Conservation (phyloP, 2,329 filamentous ascomycete species). For the Microcera coccophila region DNA sequence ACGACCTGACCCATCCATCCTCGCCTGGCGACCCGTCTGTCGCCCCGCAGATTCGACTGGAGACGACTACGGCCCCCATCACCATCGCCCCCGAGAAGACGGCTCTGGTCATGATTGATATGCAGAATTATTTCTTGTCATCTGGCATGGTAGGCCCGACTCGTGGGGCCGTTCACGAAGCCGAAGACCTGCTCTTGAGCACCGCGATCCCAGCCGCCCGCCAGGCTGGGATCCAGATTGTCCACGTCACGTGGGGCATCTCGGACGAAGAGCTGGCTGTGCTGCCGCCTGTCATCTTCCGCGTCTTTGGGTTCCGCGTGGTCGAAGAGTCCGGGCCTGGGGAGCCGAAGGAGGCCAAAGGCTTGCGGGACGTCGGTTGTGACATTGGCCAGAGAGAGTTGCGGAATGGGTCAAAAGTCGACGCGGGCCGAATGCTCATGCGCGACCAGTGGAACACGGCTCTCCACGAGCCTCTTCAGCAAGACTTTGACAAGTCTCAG, state of each 20-base stretch:
- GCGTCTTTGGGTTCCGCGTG: background rate
- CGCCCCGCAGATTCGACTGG: background rate
- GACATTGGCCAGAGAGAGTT: background rate
- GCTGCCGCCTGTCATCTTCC: background rate
- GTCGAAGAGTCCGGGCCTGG: background rate
- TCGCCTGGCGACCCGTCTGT: background rate
- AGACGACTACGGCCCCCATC: background rate
- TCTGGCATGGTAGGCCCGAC: background rate
- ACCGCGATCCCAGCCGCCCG: constrained; percentile 5
- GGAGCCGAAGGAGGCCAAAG: background rate
- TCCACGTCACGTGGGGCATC: constrained; percentile 1
- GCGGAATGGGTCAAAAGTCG: background rate
- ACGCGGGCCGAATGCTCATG: background rate
- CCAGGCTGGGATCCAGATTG: constrained; percentile 2
- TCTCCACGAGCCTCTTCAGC: background rate
- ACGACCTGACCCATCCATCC: constrained; percentile 1
- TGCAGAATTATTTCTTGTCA: background rate
- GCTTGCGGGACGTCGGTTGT: background rate
- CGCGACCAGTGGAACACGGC: background rate
- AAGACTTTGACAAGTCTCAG: background rate
- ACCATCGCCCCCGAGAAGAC: background rate
- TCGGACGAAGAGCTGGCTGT: constrained; percentile 2
- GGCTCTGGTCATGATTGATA: background rate
- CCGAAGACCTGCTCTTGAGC: background rate
- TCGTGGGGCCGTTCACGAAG: background rate